Evolutionary conservation across 495 filamentous ascomycete species (phyloP).

Genomic region (Xylaria intraflava): DNA sequence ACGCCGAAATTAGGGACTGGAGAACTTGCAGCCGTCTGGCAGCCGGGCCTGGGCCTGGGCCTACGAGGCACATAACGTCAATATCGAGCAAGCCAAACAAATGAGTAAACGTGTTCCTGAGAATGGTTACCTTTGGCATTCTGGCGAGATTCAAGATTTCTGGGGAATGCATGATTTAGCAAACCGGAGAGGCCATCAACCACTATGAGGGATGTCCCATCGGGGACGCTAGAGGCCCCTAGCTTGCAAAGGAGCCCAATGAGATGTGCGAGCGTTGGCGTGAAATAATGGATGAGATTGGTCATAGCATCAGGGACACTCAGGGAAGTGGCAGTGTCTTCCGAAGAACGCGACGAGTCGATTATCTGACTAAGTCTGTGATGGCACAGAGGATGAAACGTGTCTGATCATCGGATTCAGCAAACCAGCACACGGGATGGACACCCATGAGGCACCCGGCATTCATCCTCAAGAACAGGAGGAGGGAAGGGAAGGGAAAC

Average conservation of each 20-base stretch:
- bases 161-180: slow-evolving; percentile 67
- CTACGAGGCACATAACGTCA: slow-evolving; percentile 17
- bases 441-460: neutral
- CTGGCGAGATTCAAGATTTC: slow-evolving; percentile 23
- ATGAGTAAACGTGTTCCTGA: slow-evolving; percentile 17
- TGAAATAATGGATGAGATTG: slow-evolving; percentile 29
- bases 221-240: slow-evolving; percentile 51
- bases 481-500: slow-evolving; percentile 25
- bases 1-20: slow-evolving; percentile 39
- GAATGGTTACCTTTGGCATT: slow-evolving; percentile 18
- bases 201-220: slow-evolving; percentile 57
- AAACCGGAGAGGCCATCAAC: slow-evolving; percentile 69
- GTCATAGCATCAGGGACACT: neutral
- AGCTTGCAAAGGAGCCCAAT: slow-evolving; percentile 64
- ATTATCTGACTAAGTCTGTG: slow-evolving; percentile 20
- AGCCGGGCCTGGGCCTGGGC: slow-evolving; percentile 26
- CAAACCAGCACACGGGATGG: neutral
- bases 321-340: neutral
- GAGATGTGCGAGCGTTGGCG: slow-evolving; percentile 64
- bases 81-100: neutral
- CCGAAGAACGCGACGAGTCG: slow-evolving; percentile 3
- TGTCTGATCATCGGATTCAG: slow-evolving; percentile 2
- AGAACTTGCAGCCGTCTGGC: slow-evolving; percentile 38
- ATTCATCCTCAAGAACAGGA: neutral
- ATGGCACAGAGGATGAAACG: slow-evolving; percentile 17